Base-by-base conservation (phyloP, 768 basidiomycete genomes). In the Auriscalpium orientale region DNA sequence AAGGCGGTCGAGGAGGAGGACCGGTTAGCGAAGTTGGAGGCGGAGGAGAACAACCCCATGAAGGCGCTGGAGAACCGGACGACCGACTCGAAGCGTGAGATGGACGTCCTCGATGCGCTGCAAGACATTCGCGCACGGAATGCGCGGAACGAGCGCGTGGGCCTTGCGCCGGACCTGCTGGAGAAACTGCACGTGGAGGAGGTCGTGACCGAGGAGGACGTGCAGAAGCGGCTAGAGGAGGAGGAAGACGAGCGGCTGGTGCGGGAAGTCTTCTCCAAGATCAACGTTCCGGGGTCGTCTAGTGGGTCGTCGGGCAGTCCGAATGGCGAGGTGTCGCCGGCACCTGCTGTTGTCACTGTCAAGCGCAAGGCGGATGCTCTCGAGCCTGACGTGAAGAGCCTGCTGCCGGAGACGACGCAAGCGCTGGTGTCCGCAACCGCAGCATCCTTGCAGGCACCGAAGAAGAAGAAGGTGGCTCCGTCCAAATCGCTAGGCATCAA, bases 41-140 rank as follows among this genome's bases (percentile, higher is more conserved):
- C 89, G 66, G 93, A 93, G 64, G 92, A 93, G 70, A 91, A 93
- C 70, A 92, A 97, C 65, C 93, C 97, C 3, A 99, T 99, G 95
- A 93, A 95, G 66, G 89, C 82, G 34, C 78, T 98, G 47, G 97
- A 99, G 78, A 91, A 91, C 69, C 85, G 91, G 52, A 94, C 92
- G 36, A 76, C 84, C 46, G 91, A 95, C 72, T 91, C 91, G 36
- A 94, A 95, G 70, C 82, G 95, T 51, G 95, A 98, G 73, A 99
- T 99, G 97, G 97, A 98, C 66, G 88, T 95, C 54, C 79, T 98
- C 62, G 97, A 99, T 67, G 92, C 92, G 12, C 76, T 99, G 56
- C 93, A 97, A 67, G 95, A 98, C 59, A 91, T 94, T 57, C 78
- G 90, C 53, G 88, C 88, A 11, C 77, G 85, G 53, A 94, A 94